Evolutionary conservation across 129 eudicot species (phyloP), one percentile per base, ranked within the genome.

Genomic region (Arctium lappa): DNA sequence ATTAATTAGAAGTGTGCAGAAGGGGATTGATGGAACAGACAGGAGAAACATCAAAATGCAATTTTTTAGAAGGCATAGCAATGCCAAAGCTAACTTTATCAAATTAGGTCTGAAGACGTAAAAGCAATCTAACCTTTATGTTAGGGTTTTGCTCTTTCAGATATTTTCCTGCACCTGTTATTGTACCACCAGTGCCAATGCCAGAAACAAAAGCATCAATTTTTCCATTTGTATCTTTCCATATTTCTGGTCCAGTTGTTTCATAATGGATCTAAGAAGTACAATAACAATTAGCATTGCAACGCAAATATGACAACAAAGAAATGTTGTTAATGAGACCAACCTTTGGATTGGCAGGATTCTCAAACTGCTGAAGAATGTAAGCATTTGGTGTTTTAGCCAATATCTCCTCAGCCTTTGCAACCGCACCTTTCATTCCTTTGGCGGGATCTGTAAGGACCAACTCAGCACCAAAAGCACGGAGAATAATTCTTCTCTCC

Each of bases 331-430:
- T 16, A 27, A 69, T 39, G 50, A 70, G 56, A 33, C 44, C 5
- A 79, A 95, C 98, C 97, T 95, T 95, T 27, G 98, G 97, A 78
- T 95, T 95, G 38, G 97, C 97, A 83, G 97, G 94, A 70, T 95
- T 95, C 78, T 95, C 97, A 87, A 95, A 95, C 81, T 95, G 98
- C 86, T 92, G 97, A 82, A 95, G 97, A 56, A 95, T 92, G 88
- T 88, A 95, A 11, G 98, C 73, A 80, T 95, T 92, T 39, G 98
- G 98, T 22, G 97, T 92, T 85, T 91, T 92, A 3, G 91, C 92
- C 65, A 75, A 69, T 74, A 95, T 93, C 84, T 95, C 99, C 68
- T 95, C 99, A 37, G 97, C 97, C 89, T 95, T 95, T 12, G 81
- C 84, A 82, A 95, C 85, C 78, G 94, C 97, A 74, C 99, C 99